Conservation (phyloP, 2,329 filamentous ascomycete species). For the Drechslerella coelobrocha region DNA sequence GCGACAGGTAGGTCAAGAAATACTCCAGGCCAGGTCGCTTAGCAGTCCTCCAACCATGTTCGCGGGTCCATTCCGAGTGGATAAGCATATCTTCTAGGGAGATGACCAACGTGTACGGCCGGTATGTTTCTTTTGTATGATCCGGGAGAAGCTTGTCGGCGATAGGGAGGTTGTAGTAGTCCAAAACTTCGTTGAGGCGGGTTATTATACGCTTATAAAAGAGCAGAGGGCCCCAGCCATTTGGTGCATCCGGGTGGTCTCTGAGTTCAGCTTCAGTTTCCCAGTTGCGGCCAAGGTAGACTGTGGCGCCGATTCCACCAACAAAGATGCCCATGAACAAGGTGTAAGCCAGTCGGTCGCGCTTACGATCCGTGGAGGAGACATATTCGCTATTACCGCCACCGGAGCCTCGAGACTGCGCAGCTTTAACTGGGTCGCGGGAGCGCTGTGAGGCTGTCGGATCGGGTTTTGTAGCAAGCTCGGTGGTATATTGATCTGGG, state of each 20-base stretch:
- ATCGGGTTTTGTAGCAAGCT: constrained; percentile 36
- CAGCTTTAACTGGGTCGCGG: constrained; percentile 29
- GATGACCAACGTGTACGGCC: constrained; percentile 89
- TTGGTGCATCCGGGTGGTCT: constrained; percentile 68
- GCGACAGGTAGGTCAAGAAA: constrained; percentile 93
- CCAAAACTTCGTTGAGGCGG: constrained; percentile 75
- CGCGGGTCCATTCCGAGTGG: constrained; percentile 91
- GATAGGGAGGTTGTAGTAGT: constrained; percentile 94
- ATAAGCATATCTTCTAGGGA: constrained; percentile 92
- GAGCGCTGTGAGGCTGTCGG: constrained; percentile 41
- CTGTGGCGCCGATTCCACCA: constrained; percentile 65
- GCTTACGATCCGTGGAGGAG: constrained; percentile 84
- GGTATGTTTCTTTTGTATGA: constrained; percentile 71
- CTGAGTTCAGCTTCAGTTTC: constrained; percentile 74
- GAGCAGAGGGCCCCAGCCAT: constrained; percentile 75
- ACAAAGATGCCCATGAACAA: constrained; percentile 70
- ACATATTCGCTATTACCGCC: constrained; percentile 66
- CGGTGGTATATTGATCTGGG: constrained; percentile 45
- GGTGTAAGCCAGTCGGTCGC: constrained; percentile 76
- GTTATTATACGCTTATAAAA: constrained; percentile 84
- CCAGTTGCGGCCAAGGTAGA: constrained; percentile 89
- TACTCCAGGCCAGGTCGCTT: constrained; percentile 97
- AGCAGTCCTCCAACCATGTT: constrained; percentile 92
- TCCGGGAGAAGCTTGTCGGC: constrained; percentile 92
- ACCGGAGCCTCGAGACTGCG: constrained; percentile 28